A percentile compares a stretch with the other conserved stretches of the same genome.
These are phyloP conservation scores for Calonectria naviculata DNA, from an alignment of 2,329 filamentous ascomycete species.

Conservation along the genomic window DNA sequence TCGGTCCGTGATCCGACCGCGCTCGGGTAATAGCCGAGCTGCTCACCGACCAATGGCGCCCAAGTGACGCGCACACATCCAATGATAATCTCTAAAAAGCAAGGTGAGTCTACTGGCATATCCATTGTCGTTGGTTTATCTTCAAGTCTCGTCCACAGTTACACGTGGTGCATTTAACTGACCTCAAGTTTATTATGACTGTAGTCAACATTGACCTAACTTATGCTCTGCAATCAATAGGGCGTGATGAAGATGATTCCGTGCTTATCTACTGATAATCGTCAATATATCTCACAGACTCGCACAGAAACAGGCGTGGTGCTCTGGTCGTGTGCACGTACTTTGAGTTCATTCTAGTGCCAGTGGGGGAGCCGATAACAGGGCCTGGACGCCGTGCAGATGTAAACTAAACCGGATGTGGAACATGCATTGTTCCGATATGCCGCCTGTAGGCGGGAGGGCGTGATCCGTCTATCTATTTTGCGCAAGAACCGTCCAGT, in stretches of 20 bases:
- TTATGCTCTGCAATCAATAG: too few species aligned
- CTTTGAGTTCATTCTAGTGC: background rate
- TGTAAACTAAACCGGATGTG: background rate
- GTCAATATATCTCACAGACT: background rate
- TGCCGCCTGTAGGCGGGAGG: background rate
- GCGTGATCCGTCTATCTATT: background rate
- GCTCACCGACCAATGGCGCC: background rate
- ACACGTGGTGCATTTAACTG: too few species aligned
- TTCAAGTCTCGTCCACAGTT: too few species aligned
- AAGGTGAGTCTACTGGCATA: background rate
- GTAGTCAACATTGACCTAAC: too few species aligned
- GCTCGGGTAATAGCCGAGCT: background rate
- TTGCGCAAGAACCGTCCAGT: background rate
- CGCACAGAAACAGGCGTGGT: background rate
- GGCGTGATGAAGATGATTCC: too few species aligned
- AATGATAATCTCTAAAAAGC: background rate
- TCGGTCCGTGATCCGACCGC: background rate
- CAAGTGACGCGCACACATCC: background rate
- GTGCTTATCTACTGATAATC: too few species aligned
- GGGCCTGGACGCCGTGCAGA: background rate
- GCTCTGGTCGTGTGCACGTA: background rate
- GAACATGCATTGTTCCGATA: conserved; percentile 12
- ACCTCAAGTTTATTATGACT: too few species aligned
- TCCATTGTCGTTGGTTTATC: too few species aligned
- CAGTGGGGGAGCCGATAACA: background rate